Evolutionary conservation across 164 flowering plant genomes (phyloP).

Genomic region (Kalanchoe fedtschenkoi): DNA sequence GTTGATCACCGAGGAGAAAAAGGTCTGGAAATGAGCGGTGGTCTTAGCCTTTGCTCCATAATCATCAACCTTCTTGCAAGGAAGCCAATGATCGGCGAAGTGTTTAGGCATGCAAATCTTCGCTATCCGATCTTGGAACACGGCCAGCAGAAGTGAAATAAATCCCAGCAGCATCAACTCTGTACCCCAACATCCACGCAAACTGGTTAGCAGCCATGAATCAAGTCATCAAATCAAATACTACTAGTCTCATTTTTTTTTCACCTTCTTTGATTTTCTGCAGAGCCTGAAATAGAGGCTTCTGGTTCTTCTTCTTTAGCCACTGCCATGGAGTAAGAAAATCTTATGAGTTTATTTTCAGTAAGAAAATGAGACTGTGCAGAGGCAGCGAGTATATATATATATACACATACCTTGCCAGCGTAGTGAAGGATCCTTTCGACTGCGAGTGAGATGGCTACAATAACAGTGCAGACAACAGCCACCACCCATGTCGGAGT

Average conservation of each 20-base stretch:
- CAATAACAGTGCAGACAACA: slow-evolving; percentile 41
- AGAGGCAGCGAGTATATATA: no score
- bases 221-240: not conserved
- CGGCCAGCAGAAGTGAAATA: slow-evolving; percentile 61
- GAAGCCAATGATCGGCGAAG: slow-evolving; percentile 31
- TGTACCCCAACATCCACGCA: slow-evolving; percentile 17
- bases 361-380: not conserved
- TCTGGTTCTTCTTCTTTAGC: slow-evolving; percentile 56
- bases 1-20: not conserved
- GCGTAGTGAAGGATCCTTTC: slow-evolving; percentile 40
- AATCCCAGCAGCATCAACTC: slow-evolving; percentile 89
- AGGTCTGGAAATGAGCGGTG: no score
- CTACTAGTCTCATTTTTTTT: no score
- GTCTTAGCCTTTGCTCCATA: not conserved
- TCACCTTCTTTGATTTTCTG: slow-evolving; percentile 81
- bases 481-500: slow-evolving; percentile 83
- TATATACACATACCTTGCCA: slow-evolving; percentile 58
- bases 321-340: slow-evolving; percentile 20
- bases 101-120: slow-evolving; percentile 38
- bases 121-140: slow-evolving; percentile 31
- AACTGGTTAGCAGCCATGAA: not conserved
- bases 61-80: slow-evolving; percentile 28
- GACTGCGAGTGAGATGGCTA: slow-evolving; percentile 38
- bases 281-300: slow-evolving; percentile 62
- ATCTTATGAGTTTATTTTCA: no score